Evolutionary conservation across 164 flowering plant species (phyloP).

Genomic region (Aristolochia californica): DNA sequence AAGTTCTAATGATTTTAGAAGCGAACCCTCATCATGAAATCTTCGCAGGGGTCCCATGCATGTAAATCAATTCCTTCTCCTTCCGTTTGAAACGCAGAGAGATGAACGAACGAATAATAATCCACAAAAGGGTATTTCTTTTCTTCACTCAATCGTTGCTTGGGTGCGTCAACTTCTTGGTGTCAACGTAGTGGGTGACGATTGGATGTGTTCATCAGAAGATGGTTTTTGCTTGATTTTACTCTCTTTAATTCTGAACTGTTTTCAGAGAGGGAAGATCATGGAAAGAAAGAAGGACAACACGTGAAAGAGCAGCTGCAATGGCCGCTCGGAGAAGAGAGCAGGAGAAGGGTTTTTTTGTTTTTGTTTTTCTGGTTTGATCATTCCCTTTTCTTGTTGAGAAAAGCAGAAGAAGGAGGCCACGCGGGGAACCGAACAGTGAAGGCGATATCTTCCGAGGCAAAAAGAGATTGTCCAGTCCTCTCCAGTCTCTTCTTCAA

Average conservation of each 20-base stretch:
- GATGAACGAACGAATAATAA: neutral
- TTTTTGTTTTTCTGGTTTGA: no score
- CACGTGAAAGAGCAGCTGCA: no score
- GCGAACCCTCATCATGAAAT: constrained; percentile 3
- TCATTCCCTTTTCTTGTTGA: no score
- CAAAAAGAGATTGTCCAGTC: neutral
- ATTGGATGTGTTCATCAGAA: constrained; percentile 15
- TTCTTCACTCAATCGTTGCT: constrained; percentile 30
- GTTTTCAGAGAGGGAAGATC: neutral
- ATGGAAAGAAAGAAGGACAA: no score
- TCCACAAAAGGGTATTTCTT: constrained; percentile 7
- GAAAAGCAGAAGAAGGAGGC: no score
- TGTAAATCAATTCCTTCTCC: neutral
- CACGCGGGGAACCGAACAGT: no score
- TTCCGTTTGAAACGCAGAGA: neutral
- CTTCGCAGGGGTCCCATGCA: neutral
- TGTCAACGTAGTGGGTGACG: constrained; percentile 31
- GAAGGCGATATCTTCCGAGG: no score
- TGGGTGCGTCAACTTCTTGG: constrained; percentile 29
- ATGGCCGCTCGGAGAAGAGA: no score
- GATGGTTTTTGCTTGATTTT: neutral
- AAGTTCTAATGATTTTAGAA: constrained; percentile 21
- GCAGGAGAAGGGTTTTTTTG: no score
- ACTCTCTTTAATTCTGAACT: neutral
- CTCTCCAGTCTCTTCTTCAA: neutral